These are phyloP conservation scores for Linum tenue DNA, from an alignment of 345 rosid genomes.

Conservation along the genomic window DNA sequence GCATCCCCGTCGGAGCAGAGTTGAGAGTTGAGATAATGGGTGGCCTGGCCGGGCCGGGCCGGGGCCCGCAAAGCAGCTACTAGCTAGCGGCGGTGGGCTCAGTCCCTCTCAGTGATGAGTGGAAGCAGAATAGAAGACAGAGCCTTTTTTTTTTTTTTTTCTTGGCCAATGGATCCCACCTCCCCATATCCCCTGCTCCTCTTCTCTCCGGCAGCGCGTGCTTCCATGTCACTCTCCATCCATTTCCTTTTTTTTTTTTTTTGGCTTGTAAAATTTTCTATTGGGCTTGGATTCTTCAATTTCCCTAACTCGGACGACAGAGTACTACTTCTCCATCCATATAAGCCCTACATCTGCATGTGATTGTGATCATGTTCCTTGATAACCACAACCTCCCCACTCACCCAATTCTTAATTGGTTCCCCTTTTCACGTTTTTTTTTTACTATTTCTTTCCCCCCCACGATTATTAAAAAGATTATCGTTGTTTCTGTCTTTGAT, in stretches of 20 bases:
- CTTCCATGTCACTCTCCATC: conserved; percentile 29
- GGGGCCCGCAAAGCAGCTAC: too few relatives aligned
- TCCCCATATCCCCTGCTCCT: conserved; percentile 67
- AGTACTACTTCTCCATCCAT: neutral
- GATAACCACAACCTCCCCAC: conserved; percentile 26
- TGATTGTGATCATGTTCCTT: conserved; percentile 21
- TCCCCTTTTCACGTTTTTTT: neutral
- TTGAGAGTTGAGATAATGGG: too few relatives aligned
- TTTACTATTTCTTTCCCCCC: neutral
- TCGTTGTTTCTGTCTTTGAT: too few relatives aligned
- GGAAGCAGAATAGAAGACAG: too few relatives aligned
- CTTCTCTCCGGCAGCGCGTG: conserved; percentile 7
- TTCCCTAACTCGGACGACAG: neutral
- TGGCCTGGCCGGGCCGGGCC: too few relatives aligned
- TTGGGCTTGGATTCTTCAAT: conserved; percentile 8
- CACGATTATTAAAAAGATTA: too few relatives aligned
- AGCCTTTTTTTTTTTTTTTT: conserved; percentile 3
- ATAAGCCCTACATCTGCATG: conserved; percentile 18
- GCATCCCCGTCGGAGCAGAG: too few relatives aligned
- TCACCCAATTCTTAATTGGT: neutral
- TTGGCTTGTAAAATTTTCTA: conserved; percentile 3
- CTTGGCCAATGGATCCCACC: conserved; percentile 47
- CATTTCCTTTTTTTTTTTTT: conserved; percentile 12
- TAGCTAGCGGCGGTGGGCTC: too few relatives aligned
- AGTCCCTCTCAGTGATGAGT: too few relatives aligned